Percentiles rank a stretch among this genome's conserved stretches.
phyloP scores from a whole-genome alignment of 768 basidiomycete species.

The Infundibulicybe gibba region DNA sequence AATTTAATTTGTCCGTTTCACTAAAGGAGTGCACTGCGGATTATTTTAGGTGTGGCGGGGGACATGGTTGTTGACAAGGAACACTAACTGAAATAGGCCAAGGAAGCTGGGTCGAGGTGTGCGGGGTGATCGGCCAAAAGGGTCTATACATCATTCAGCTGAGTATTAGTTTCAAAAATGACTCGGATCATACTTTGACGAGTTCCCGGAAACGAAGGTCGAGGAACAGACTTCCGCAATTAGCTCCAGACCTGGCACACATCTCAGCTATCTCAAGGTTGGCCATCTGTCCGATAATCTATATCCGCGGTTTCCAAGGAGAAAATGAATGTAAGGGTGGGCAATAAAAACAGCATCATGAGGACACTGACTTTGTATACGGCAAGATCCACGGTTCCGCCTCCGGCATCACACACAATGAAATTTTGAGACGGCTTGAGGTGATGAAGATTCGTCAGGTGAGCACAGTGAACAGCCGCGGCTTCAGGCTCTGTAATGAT shows the following conservation, averaged over 20 bases:
- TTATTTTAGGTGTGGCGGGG: conserved; percentile 2
- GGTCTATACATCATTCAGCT: conserved; percentile 19
- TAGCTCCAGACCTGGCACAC: conserved; percentile 82
- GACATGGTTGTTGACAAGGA: not conserved
- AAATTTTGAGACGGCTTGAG: conserved; percentile 81
- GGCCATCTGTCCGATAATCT: conserved; percentile 76
- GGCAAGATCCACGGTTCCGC: conserved; percentile 66
- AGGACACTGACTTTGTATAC: conserved; percentile 48
- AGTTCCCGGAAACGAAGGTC: conserved; percentile 85
- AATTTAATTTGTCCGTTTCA: conserved; percentile 83
- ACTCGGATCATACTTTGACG: conserved; percentile 44
- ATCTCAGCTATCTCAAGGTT: conserved; percentile 91
- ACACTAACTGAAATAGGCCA: conserved; percentile 73
- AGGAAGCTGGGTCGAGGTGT: conserved; percentile 76
- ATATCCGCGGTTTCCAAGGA: conserved; percentile 16
- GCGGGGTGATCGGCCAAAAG: conserved; percentile 81
- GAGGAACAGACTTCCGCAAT: conserved; percentile 84
- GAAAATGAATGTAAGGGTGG: conserved; percentile 4
- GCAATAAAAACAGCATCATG: not conserved
- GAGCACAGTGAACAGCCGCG: conserved; percentile 87
- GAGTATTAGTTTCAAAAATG: conserved; percentile 1
- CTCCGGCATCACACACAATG: conserved; percentile 90
- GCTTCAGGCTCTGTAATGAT: conserved; percentile 87
- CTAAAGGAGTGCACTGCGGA: conserved; percentile 76
- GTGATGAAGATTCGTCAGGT: conserved; percentile 76